phyloP scores from a whole-genome alignment of 805 yeast species.

The Priceomyces fermenticarens region DNA sequence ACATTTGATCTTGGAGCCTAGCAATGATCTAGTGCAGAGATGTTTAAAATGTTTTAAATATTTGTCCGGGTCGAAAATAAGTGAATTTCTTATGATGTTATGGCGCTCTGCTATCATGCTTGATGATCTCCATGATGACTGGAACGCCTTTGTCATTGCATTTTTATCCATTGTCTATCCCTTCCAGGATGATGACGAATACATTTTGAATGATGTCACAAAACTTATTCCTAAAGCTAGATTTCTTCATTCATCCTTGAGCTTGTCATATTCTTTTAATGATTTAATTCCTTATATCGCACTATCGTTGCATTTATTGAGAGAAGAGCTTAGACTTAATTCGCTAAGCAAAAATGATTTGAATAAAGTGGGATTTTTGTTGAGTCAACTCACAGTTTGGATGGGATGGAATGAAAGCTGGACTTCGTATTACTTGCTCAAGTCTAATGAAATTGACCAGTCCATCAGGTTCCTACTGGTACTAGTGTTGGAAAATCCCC shows the following conservation, averaged over 20 bases:
- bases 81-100: conserved; percentile 55
- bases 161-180: conserved; percentile 52
- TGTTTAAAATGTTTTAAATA: conserved; percentile 52
- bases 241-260: conserved; percentile 20
- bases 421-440: conserved; percentile 53
- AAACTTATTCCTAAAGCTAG: conserved; percentile 29
- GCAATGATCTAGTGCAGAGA: conserved; percentile 36
- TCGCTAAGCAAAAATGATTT: conserved; percentile 36
- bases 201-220: conserved; percentile 25
- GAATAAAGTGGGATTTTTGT: conserved; percentile 45
- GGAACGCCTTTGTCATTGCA: conserved; percentile 57
- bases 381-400: conserved; percentile 63
- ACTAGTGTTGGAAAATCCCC: conserved; percentile 53
- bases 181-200: conserved; percentile 22
- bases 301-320: conserved; percentile 66
- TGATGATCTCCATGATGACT: conserved; percentile 45
- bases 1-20: conserved; percentile 44
- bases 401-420: conserved; percentile 74
- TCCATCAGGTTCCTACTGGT: conserved; percentile 40
- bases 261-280: conserved; percentile 40
- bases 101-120: conserved; percentile 58
- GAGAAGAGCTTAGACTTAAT: conserved; percentile 73
- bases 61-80: conserved; percentile 55
- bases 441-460: conserved; percentile 31
- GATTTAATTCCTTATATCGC: conserved; percentile 61